These are phyloP conservation scores for Albifimbria verrucaria DNA, from an alignment of 2,329 filamentous ascomycete genomes.

Conservation along the genomic window DNA sequence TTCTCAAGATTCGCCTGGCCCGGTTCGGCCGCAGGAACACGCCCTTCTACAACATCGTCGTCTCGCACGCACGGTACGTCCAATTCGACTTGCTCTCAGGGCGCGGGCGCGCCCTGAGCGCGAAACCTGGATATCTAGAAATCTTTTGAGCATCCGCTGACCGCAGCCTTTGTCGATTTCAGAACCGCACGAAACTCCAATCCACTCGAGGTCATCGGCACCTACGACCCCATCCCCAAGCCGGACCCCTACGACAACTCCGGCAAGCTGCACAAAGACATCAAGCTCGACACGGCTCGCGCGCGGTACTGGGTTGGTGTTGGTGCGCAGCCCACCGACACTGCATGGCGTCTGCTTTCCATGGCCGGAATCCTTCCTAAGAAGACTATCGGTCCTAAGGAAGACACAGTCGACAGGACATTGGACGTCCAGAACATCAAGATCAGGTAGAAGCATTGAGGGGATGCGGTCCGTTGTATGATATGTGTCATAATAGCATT, in stretches of 20 bases:
- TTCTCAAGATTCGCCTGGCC: constrained; percentile 88
- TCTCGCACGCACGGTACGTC: constrained; percentile 81
- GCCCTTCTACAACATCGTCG: constrained; percentile 98
- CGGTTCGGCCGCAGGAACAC: constrained; percentile 85
- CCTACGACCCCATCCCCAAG: constrained; percentile 67
- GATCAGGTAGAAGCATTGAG: constrained; percentile 19
- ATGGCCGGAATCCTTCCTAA: constrained; percentile 59
- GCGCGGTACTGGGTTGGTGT: constrained; percentile 97
- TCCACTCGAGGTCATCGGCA: constrained; percentile 89
- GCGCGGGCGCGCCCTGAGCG: too few relatives aligned
- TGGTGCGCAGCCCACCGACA: constrained; percentile 89
- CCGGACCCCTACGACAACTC: constrained; percentile 56
- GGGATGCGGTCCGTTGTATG: constrained; percentile 14
- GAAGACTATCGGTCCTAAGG: constrained; percentile 31
- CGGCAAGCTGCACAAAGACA: constrained; percentile 82
- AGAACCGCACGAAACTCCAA: constrained; percentile 84
- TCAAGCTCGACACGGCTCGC: constrained; percentile 76
- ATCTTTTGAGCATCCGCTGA: neutral
- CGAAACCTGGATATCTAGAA: too few relatives aligned
- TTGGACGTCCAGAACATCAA: constrained; percentile 23
- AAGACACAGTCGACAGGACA: constrained; percentile 18
- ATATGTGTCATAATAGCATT: constrained; percentile 23
- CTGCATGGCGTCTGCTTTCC: constrained; percentile 79
- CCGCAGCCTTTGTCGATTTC: constrained; percentile 8
- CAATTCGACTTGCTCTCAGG: too few relatives aligned